A percentile compares a stretch with the other conserved stretches of the same genome.
These are phyloP conservation scores for Castanea crenata DNA, from an alignment of 306 rosid species.

Conservation along the genomic window DNA sequence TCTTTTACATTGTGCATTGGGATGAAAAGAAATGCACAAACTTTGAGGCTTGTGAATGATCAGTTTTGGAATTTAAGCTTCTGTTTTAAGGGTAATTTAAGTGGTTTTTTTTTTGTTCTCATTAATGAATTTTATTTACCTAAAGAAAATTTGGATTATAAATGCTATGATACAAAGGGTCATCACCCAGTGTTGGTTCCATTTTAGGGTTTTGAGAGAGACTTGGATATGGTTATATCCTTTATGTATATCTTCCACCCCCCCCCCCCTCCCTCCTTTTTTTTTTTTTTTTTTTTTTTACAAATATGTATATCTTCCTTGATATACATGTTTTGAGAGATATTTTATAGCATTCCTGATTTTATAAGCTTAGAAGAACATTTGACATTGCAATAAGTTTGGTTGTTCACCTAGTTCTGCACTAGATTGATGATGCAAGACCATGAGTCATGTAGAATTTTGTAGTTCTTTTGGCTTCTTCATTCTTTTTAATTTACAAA, in stretches of 20 bases:
- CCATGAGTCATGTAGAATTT: too few relatives aligned
- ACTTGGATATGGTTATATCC: neutral
- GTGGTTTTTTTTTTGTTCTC: too few relatives aligned
- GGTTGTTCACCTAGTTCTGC: too few relatives aligned
- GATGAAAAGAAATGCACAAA: neutral
- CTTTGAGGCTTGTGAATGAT: neutral
- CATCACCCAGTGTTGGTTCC: too few relatives aligned
- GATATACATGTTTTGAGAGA: neutral
- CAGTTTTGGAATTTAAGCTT: neutral
- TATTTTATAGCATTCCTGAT: neutral
- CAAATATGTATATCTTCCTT: neutral
- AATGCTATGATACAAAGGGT: neutral
- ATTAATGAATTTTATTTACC: too few relatives aligned
- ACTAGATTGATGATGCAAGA: too few relatives aligned
- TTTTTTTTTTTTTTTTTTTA: too few relatives aligned
- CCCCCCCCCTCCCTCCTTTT: accelerated
- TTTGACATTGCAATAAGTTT: neutral
- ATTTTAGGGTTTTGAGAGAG: neutral
- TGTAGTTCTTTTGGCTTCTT: too few relatives aligned
- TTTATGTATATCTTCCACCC: neutral
- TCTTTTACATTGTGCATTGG: neutral
- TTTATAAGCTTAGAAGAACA: neutral
- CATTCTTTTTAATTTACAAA: too few relatives aligned
- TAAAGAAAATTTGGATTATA: neutral
- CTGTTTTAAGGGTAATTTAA: too few relatives aligned